Conservation (phyloP, 2,329 filamentous ascomycete genomes). For the Gliomastix tumulicola region DNA sequence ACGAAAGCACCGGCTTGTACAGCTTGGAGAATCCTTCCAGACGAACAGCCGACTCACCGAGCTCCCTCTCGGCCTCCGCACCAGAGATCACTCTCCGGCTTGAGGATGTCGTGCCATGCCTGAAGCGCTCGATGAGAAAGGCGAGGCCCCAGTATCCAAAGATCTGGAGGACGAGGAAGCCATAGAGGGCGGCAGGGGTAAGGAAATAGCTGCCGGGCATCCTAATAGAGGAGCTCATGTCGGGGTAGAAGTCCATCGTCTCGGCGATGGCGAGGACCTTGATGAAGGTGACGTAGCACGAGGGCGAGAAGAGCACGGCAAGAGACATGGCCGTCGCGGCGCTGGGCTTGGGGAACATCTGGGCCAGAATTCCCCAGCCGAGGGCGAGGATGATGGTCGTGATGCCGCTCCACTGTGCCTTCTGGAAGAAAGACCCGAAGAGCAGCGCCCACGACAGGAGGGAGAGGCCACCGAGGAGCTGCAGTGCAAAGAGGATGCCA, state of each 20-base stretch:
- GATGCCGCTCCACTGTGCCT: constrained; percentile 3
- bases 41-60: too few species aligned
- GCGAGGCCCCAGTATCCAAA: constrained; percentile 22
- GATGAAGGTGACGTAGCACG: neutral
- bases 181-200: too few species aligned
- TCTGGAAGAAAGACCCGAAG: constrained; percentile 27
- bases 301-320: neutral
- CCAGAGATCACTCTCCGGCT: too few species aligned
- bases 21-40: too few species aligned
- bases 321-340: neutral
- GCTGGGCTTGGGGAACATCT: neutral
- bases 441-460: constrained; percentile 64
- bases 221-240: constrained; percentile 9
- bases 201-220: constrained; percentile 14
- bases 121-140: constrained; percentile 19
- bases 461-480: constrained; percentile 38
- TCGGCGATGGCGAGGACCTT: neutral
- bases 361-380: neutral
- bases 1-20: too few species aligned
- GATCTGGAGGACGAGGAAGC: constrained; percentile 22
- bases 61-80: too few species aligned
- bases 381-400: neutral
- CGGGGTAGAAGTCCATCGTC: neutral
- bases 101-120: too few species aligned
- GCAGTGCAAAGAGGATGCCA: constrained; percentile 26